Evolutionary conservation across 768 basidiomycete species (phyloP).

Genomic region (Amanita pseudoporphyria): DNA sequence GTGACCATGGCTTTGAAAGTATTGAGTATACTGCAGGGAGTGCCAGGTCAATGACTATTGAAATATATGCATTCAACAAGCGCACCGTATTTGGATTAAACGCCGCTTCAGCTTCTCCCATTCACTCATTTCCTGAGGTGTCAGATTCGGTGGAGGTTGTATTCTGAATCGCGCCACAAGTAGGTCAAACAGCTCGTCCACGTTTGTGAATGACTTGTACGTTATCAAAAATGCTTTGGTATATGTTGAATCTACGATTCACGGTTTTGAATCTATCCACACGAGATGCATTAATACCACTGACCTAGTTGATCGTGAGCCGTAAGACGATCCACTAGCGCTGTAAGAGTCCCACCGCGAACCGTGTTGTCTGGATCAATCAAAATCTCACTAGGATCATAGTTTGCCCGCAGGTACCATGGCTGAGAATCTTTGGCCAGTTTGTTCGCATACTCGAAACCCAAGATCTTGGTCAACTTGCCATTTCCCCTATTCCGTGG

Average conservation of each 20-base stretch:
- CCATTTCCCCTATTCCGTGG: conserved; percentile 26
- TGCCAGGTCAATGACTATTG: background rate
- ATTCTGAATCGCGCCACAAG: conserved; percentile 77
- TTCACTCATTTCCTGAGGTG: conserved; percentile 50
- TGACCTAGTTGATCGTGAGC: conserved; percentile 82
- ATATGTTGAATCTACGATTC: conserved; percentile 56
- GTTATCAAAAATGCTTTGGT: conserved; percentile 91
- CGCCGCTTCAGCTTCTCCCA: conserved; percentile 86
- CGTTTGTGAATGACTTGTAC: conserved; percentile 86
- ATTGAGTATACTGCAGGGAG: conserved; percentile 64
- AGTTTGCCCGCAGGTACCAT: conserved; percentile 82
- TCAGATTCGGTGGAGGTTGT: conserved; percentile 59
- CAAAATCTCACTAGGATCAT: conserved; percentile 69
- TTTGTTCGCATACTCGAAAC: conserved; percentile 39
- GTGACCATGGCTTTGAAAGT: conserved; percentile 84
- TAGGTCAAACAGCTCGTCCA: conserved; percentile 74
- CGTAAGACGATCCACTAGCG: conserved; percentile 84
- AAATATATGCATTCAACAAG: conserved; percentile 1
- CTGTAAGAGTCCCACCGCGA: conserved; percentile 77
- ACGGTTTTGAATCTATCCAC: conserved; percentile 5
- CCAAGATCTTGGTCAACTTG: conserved; percentile 65
- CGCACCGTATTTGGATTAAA: conserved; percentile 79
- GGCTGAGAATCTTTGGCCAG: conserved; percentile 42
- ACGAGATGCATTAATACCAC: conserved; percentile 14
- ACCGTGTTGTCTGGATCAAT: conserved; percentile 81